A percentile compares a stretch with the other conserved stretches of the same genome.
phyloP scores from a whole-genome alignment of 306 rosid genomes.

The Vigna radiata region DNA sequence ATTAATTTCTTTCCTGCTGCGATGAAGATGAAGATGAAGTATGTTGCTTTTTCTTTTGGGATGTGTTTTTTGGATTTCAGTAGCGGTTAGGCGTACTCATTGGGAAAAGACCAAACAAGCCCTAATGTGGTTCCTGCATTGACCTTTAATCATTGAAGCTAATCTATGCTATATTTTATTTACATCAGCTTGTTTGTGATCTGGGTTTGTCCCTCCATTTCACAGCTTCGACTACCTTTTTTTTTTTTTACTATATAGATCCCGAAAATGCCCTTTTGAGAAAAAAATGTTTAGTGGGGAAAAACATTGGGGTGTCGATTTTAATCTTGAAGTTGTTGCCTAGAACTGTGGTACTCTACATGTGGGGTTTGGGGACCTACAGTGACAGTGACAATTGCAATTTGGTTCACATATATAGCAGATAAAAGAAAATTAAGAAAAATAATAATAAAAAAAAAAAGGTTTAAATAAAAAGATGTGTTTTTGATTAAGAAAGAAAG shows the following conservation, averaged over 20 bases:
- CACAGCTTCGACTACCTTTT: constrained; percentile 8
- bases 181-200: constrained; percentile 57
- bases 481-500: no score
- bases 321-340: constrained; percentile 61
- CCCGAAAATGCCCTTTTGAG: constrained; percentile 46
- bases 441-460: background rate
- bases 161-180: constrained; percentile 60
- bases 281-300: constrained; percentile 10
- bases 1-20: constrained; percentile 22
- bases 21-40: constrained; percentile 41
- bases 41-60: constrained; percentile 51
- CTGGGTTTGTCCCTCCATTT: constrained; percentile 57
- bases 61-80: constrained; percentile 61
- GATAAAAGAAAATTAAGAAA: constrained; percentile 19
- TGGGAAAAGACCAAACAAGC: constrained; percentile 54
- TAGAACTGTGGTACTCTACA: constrained; percentile 62
- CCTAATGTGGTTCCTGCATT: constrained; percentile 69
- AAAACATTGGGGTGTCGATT: constrained; percentile 20
- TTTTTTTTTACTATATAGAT: background rate
- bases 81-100: constrained; percentile 45
- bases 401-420: constrained; percentile 29
- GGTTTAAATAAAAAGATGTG: background rate
- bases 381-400: constrained; percentile 61
- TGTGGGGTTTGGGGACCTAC: constrained; percentile 68
- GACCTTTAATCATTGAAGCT: constrained; percentile 90